Conservation (phyloP, 495 filamentous ascomycete species). For the Neurospora sp. region DNA sequence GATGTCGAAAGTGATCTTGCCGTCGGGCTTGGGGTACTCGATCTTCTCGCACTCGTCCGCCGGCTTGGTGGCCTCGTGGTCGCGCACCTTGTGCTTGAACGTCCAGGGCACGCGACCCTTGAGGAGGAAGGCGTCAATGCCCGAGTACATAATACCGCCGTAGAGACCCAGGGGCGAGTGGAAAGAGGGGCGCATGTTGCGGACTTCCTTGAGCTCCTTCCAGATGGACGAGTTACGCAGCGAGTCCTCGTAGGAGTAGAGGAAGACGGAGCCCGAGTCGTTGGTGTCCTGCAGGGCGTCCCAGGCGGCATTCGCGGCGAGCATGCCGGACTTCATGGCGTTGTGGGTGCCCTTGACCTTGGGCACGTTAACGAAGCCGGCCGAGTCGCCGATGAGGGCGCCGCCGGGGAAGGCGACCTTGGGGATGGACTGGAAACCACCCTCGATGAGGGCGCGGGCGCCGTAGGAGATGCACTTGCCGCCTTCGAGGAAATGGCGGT, state of each 20-base stretch:
- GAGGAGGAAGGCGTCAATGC: slow-evolving; percentile 80
- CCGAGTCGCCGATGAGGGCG: slow-evolving; percentile 90
- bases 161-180: slow-evolving; percentile 72
- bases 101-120: slow-evolving; percentile 89
- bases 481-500: slow-evolving; percentile 70
- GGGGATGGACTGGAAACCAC: slow-evolving; percentile 94
- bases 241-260: slow-evolving; percentile 88
- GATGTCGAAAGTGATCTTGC: slow-evolving; percentile 89
- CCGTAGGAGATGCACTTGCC: slow-evolving; percentile 98
- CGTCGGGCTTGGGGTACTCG: slow-evolving; percentile 94
- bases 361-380: slow-evolving; percentile 94
- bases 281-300: slow-evolving; percentile 51
- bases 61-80: slow-evolving; percentile 66
- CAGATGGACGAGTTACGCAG: slow-evolving; percentile 84
- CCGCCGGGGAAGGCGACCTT: slow-evolving; percentile 94
- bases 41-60: slow-evolving; percentile 79
- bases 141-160: slow-evolving; percentile 88
- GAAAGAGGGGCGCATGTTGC: slow-evolving; percentile 96
- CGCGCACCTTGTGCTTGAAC: slow-evolving; percentile 66
- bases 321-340: slow-evolving; percentile 94
- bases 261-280: slow-evolving; percentile 64
- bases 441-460: slow-evolving; percentile 86
- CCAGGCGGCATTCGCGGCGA: slow-evolving; percentile 85
- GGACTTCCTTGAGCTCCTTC: slow-evolving; percentile 88
- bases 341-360: slow-evolving; percentile 99